Evolutionary conservation across 208 protist genomes (phyloP), one percentile per base, ranked within the genome.

Genomic region (Leishmania amazonensis): DNA sequence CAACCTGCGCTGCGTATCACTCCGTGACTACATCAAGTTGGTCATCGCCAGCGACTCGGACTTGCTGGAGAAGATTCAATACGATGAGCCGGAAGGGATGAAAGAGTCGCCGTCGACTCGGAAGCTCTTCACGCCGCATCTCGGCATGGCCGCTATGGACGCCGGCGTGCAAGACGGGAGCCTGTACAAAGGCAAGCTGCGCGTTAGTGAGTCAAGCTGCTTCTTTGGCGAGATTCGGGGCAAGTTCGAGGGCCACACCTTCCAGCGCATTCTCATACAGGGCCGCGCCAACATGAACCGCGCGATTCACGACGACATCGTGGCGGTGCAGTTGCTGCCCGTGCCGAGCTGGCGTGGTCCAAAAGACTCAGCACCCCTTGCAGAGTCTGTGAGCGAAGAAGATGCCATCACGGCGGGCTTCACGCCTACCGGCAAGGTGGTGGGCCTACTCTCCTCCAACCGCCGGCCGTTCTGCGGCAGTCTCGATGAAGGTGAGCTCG

Each of bases 161-260:
- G 83, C 89, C 3, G 93, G 91, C 6, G 70, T 97, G 35, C 51
- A 88, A 2, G 93, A 87, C 71, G 93, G 94, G n/a, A 85, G 80
- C 17, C 87, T 94, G 45, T 80, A 93, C 62, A 93, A 95, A 49
- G 94, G 93, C 0, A 96, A 96, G 85, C 83, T 98, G 47, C 89
- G 91, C 35, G 88, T 93, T 13, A 95, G 92, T 76, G 93, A 96
- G 71, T 87, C 91, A 17, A 96, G 86, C 84, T 97, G 93, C 79
- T 96, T 96, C 73, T 96, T 95, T 85, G 94, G 93, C n/a, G 92
- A 96, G 75, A 94, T 97, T 24, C 89, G 93, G n/a, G 92, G 92
- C 38, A 92, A 95, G 82, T 96, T 94, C 70, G 93, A 94, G 31
- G 90, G 92, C 19, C 92, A 95, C 84, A 47, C 57, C 42, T 98